Evolutionary conservation across 768 basidiomycete species (phyloP).

Genomic region (Agrocybe chaxingu): DNA sequence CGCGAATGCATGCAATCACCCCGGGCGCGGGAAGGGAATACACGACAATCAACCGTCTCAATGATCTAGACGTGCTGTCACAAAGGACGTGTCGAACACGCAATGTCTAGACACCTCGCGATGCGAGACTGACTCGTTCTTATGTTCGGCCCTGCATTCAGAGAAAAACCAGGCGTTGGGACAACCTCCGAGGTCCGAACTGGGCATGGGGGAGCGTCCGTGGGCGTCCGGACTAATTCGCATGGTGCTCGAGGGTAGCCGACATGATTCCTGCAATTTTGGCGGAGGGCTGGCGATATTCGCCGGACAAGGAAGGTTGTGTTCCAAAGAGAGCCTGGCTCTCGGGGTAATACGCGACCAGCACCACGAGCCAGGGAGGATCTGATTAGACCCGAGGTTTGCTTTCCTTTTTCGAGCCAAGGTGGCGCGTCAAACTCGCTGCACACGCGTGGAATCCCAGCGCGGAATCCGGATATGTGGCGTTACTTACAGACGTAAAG

Average conservation of each 20-base stretch:
- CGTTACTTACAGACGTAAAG: slow-evolving; percentile 36
- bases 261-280: slow-evolving; percentile 17
- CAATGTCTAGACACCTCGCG: slow-evolving; percentile 12
- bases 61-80: slow-evolving; percentile 10
- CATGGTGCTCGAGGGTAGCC: slow-evolving; percentile 20
- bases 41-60: slow-evolving; percentile 1
- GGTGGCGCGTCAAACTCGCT: slow-evolving; percentile 26
- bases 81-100: slow-evolving; percentile 14
- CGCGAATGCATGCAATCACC: too few species aligned
- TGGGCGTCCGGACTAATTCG: slow-evolving; percentile 1
- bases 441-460: slow-evolving; percentile 17
- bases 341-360: slow-evolving; percentile 15
- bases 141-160: slow-evolving; percentile 1
- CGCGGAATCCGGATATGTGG: slow-evolving; percentile 40
- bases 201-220: too few species aligned
- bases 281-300: slow-evolving; percentile 15
- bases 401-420: slow-evolving; percentile 5
- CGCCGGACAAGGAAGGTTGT: slow-evolving; percentile 16
- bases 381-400: too few species aligned
- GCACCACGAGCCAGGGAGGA: background rate
- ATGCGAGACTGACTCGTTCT: background rate
- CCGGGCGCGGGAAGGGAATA: too few species aligned
- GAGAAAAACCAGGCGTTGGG: too few species aligned
- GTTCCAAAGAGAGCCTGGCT: slow-evolving; percentile 16
- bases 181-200: too few species aligned